phyloP scores from a whole-genome alignment of 2,329 filamentous ascomycete species.

The Podosphaera fusca region DNA sequence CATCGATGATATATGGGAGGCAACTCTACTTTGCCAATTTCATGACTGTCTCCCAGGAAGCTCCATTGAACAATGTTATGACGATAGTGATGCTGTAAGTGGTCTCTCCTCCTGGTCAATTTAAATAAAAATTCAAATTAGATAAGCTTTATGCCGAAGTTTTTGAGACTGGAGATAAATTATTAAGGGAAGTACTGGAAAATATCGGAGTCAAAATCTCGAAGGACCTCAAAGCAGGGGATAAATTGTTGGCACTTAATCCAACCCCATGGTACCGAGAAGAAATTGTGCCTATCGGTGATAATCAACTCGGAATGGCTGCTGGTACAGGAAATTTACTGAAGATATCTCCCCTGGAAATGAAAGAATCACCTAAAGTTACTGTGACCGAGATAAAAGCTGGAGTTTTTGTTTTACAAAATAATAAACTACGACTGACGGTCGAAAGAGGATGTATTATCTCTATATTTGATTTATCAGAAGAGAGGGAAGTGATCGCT shows the following conservation, averaged over 20 bases:
- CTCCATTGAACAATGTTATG: slow-evolving; percentile 93
- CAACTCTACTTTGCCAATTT: slow-evolving; percentile 79
- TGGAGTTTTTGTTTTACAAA: slow-evolving; percentile 56
- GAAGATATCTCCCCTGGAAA: slow-evolving; percentile 26
- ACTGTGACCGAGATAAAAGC: slow-evolving; percentile 26
- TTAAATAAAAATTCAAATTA: slow-evolving; percentile 8
- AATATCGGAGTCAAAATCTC: slow-evolving; percentile 38
- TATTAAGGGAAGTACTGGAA: slow-evolving; percentile 46
- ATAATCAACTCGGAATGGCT: slow-evolving; percentile 28
- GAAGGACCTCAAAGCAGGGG: slow-evolving; percentile 19
- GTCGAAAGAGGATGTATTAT: slow-evolving; percentile 58
- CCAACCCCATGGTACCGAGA: slow-evolving; percentile 69
- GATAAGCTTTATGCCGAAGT: slow-evolving; percentile 54
- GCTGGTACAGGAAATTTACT: slow-evolving; percentile 31
- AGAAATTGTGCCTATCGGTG: slow-evolving; percentile 44
- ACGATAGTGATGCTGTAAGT: slow-evolving; percentile 62
- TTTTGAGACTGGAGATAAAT: slow-evolving; percentile 50
- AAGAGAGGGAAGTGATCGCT: slow-evolving; percentile 56
- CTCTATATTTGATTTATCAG: slow-evolving; percentile 55
- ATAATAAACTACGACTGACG: slow-evolving; percentile 50
- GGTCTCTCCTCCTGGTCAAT: not conserved
- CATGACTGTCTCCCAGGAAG: slow-evolving; percentile 92
- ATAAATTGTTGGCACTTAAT: slow-evolving; percentile 45
- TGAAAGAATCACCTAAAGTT: slow-evolving; percentile 24
- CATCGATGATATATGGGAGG: slow-evolving; percentile 94